Conservation (phyloP, 257 asterid species). For the Lavandula angustifolia region DNA sequence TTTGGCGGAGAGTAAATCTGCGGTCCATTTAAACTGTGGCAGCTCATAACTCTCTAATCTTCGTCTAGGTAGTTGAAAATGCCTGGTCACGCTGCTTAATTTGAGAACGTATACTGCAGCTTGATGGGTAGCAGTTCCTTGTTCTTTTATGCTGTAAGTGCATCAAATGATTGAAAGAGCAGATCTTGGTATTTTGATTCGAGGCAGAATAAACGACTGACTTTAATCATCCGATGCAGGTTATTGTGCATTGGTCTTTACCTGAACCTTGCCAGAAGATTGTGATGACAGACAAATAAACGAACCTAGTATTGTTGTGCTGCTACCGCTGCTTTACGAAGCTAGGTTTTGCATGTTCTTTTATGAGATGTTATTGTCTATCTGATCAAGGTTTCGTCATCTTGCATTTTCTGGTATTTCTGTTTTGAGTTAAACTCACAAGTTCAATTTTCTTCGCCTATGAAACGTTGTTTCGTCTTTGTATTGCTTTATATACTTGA, state of each 20-base stretch:
- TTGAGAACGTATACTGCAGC: slow-evolving; percentile 53
- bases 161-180: neutral
- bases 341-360: too few relatives aligned
- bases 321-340: slow-evolving; percentile 13
- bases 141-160: slow-evolving; percentile 45
- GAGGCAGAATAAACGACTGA: neutral
- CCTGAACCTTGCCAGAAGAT: slow-evolving; percentile 36
- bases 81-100: slow-evolving; percentile 69
- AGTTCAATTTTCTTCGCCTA: neutral
- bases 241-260: slow-evolving; percentile 44
- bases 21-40: neutral
- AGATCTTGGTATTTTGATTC: neutral
- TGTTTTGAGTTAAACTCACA: slow-evolving; percentile 29
- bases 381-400: slow-evolving; percentile 26
- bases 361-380: neutral
- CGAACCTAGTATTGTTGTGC: slow-evolving; percentile 27
- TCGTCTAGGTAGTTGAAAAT: slow-evolving; percentile 31
- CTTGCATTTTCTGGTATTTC: slow-evolving; percentile 27
- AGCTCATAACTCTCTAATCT: neutral
- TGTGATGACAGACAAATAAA: slow-evolving; percentile 5
- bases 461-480: slow-evolving; percentile 15
- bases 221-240: slow-evolving; percentile 35
- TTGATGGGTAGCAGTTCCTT: slow-evolving; percentile 66
- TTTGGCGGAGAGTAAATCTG: neutral
- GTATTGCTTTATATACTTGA: slow-evolving; percentile 34